Evolutionary conservation across 345 rosid genomes (phyloP).

Genomic region (Sisymbrium irio): DNA sequence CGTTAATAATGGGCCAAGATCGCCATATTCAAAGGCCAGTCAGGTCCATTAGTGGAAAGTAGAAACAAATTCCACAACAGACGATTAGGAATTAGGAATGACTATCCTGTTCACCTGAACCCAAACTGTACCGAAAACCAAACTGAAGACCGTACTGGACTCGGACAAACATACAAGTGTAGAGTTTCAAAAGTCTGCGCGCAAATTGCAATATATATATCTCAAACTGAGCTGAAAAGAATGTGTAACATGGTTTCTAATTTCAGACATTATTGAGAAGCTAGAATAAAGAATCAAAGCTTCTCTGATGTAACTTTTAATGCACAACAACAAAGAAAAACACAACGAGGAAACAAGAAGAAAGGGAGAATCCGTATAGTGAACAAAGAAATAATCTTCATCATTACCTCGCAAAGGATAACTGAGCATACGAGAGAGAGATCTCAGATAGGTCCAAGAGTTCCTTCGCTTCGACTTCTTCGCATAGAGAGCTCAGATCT

Average conservation of each 20-base stretch:
- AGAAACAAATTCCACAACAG: neutral
- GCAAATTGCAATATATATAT: neutral
- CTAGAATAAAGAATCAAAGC: slow-evolving; percentile 22
- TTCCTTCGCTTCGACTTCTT: slow-evolving; percentile 79
- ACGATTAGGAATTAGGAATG: neutral
- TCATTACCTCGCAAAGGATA: slow-evolving; percentile 4
- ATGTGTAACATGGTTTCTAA: slow-evolving; percentile 15
- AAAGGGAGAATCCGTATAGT: neutral
- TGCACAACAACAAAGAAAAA: slow-evolving; percentile 23
- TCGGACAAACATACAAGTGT: neutral
- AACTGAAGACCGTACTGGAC: neutral
- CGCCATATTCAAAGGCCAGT: neutral
- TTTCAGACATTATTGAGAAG: slow-evolving; percentile 36
- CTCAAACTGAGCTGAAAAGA: slow-evolving; percentile 20
- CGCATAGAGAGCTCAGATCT: slow-evolving; percentile 56
- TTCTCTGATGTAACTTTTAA: slow-evolving; percentile 14
- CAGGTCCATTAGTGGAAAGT: slow-evolving; percentile 4
- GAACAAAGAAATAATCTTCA: slow-evolving; percentile 4
- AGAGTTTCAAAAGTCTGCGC: slow-evolving; percentile 2
- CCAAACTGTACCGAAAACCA: neutral
- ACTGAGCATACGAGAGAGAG: neutral
- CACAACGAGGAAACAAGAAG: slow-evolving; percentile 2
- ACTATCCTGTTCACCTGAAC: neutral
- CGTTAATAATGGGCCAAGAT: neutral
- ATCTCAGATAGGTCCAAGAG: slow-evolving; percentile 43